Evolutionary conservation across 768 basidiomycete species (phyloP).

Genomic region (Candolleomyces aberdarensis): DNA sequence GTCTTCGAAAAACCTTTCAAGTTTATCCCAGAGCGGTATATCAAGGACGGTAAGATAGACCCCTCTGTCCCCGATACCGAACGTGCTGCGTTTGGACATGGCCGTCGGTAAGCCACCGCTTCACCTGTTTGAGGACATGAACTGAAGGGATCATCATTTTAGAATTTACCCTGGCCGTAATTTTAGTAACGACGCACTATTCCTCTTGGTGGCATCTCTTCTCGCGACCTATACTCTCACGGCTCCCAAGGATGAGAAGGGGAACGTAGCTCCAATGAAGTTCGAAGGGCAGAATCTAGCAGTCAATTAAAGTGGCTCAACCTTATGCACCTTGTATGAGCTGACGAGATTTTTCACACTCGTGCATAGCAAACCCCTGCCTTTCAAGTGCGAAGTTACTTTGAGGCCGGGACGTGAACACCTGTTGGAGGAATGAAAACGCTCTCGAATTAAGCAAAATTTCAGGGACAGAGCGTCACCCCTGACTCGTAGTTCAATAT

Average conservation of each 20-base stretch:
- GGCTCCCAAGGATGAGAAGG: conserved; percentile 3
- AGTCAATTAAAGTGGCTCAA: neutral
- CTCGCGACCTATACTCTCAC: conserved; percentile 1
- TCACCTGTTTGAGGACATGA: neutral
- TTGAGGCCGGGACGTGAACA: neutral
- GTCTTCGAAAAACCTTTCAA: neutral
- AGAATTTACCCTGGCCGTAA: conserved; percentile 16
- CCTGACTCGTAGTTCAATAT: neutral
- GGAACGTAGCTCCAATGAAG: neutral
- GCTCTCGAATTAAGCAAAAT: too few species aligned
- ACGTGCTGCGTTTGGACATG: neutral
- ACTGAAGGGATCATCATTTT: neutral
- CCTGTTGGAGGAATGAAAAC: neutral
- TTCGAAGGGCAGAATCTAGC: neutral
- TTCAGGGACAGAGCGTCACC: too few species aligned
- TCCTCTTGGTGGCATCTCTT: conserved; percentile 7
- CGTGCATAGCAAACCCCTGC: neutral
- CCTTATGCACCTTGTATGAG: neutral
- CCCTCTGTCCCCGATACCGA: neutral
- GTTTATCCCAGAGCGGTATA: conserved; percentile 6
- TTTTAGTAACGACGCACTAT: conserved; percentile 11
- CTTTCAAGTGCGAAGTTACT: neutral
- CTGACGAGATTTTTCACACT: neutral
- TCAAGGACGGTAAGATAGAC: conserved; percentile 6
- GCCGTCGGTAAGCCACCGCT: neutral